Evolutionary conservation across 2,329 filamentous ascomycete species (phyloP), one percentile per base, ranked within the genome.

Genomic region (Phialocephala subalpina): DNA sequence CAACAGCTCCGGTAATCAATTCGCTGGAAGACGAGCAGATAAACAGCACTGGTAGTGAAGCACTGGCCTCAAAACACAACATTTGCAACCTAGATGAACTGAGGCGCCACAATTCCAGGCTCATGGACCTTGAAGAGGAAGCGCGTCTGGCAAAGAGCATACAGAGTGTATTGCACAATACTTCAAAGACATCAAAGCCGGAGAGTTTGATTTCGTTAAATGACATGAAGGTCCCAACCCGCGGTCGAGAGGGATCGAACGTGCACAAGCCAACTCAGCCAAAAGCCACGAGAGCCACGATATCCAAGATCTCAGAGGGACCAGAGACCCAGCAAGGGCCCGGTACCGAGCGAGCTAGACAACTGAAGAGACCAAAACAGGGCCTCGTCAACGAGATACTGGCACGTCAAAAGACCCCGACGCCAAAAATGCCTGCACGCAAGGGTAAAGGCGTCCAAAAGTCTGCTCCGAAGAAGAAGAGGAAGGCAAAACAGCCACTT

Each of bases 401-500:
- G 12, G 22, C 2, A 33, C 22, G 49, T 29, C 25, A 20, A 3
- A 18, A 33, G 25, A 33, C 25, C 12, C 25, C 49, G 14, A 8
- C 25, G 1, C 22, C 6, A 6, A 53, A 12, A 3, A 16, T 3
- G 4, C 25, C 49, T 20, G 14, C 12, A 16, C 49, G 25, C 11
- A 53, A 9, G 11, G 49, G n/a, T 3, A 27, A 12, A 9, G 14
- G 11, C 12, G 12, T 4, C 16, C 25, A 11, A 2, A 53, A 53
- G 16, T 12, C 49, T 12, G 25, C 12, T 14, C 49, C 25, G 1
- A 53, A 53, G 25, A 53, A 8, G 49, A 33, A 53, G 49, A 53
- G 49, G 27, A 58, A 58, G 27, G 53, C 38, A 5, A 63, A 63
- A 14, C 38, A 16, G 20, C 53, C 53, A 2, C 42, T 63, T 27